phyloP scores from a whole-genome alignment of 2,329 filamentous ascomycete species.

The Neospermospora avenae region DNA sequence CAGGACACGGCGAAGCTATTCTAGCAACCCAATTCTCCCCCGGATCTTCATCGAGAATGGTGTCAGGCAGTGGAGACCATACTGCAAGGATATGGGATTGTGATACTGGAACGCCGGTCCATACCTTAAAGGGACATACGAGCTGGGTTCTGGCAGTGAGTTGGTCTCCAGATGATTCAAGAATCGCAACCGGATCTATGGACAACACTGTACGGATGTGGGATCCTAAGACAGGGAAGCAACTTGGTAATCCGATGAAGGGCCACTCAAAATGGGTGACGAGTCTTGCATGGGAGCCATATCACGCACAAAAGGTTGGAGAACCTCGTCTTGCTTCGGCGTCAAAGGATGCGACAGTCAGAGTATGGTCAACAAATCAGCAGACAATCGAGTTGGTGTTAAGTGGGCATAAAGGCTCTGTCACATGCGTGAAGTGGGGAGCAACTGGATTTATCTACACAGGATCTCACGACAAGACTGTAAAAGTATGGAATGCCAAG shows the following conservation, averaged over 20 bases:
- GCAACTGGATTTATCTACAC: slow-evolving; percentile 84
- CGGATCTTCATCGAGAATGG: slow-evolving; percentile 69
- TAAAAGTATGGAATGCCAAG: slow-evolving; percentile 83
- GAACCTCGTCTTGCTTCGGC: slow-evolving; percentile 79
- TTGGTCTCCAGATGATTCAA: slow-evolving; percentile 79
- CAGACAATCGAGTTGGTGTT: slow-evolving; percentile 78
- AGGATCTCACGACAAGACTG: slow-evolving; percentile 84
- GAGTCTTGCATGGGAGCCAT: slow-evolving; percentile 88
- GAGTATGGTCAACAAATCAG: slow-evolving; percentile 80
- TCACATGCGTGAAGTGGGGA: slow-evolving; percentile 92
- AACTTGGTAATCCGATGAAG: slow-evolving; percentile 65
- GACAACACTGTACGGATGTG: slow-evolving; percentile 89
- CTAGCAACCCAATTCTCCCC: slow-evolving; percentile 84
- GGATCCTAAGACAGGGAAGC: slow-evolving; percentile 78
- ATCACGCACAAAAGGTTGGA: slow-evolving; percentile 73
- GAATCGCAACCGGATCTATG: slow-evolving; percentile 87
- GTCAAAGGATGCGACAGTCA: slow-evolving; percentile 84
- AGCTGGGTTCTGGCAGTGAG: slow-evolving; percentile 86
- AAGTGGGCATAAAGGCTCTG: slow-evolving; percentile 82
- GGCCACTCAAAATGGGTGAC: slow-evolving; percentile 90
- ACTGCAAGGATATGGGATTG: slow-evolving; percentile 94
- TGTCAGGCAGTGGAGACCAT: slow-evolving; percentile 86
- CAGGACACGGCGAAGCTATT: slow-evolving; percentile 89
- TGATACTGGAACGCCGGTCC: slow-evolving; percentile 83
- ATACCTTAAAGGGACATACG: slow-evolving; percentile 82